Conservation (phyloP, 2,329 filamentous ascomycete genomes). For the Cladosporium sp. region DNA sequence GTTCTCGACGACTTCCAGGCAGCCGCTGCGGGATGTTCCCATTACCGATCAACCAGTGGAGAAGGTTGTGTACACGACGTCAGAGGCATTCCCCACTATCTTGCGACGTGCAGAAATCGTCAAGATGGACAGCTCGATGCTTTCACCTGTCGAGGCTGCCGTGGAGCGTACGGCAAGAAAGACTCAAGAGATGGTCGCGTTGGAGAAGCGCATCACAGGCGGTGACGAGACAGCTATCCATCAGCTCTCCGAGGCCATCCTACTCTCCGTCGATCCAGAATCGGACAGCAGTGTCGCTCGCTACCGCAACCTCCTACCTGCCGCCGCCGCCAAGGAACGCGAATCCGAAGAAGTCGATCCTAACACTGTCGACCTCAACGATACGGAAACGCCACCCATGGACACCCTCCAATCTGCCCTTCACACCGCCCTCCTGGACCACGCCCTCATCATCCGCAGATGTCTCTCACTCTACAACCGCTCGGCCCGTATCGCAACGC, state of each 20-base stretch:
- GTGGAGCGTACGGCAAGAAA: constrained; percentile 88
- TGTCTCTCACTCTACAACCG: constrained; percentile 64
- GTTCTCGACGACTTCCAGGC: constrained; percentile 74
- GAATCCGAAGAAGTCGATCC: constrained; percentile 35
- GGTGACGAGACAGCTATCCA: constrained; percentile 63
- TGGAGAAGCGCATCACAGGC: constrained; percentile 65
- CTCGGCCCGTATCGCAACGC: constrained; percentile 54
- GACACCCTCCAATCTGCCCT: constrained; percentile 70
- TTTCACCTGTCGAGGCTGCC: constrained; percentile 79
- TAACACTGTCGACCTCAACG: constrained; percentile 1
- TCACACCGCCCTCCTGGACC: constrained; percentile 80
- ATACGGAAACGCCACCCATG: constrained; percentile 38
- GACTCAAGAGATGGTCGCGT: constrained; percentile 72
- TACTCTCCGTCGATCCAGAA: constrained; percentile 68
- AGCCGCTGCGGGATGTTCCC: constrained; percentile 58
- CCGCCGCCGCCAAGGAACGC: constrained; percentile 35
- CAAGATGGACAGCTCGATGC: constrained; percentile 58
- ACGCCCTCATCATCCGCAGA: constrained; percentile 81
- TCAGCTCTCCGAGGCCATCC: constrained; percentile 69
- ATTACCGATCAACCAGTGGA: constrained; percentile 72
- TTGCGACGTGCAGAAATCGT: constrained; percentile 83
- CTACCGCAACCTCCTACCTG: constrained; percentile 71
- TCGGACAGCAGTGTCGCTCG: constrained; percentile 73
- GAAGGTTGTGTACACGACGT: constrained; percentile 79
- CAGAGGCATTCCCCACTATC: constrained; percentile 87